Evolutionary conservation across 108 stramenopile species (phyloP).

Genomic region (Skeletonema tropicum): DNA sequence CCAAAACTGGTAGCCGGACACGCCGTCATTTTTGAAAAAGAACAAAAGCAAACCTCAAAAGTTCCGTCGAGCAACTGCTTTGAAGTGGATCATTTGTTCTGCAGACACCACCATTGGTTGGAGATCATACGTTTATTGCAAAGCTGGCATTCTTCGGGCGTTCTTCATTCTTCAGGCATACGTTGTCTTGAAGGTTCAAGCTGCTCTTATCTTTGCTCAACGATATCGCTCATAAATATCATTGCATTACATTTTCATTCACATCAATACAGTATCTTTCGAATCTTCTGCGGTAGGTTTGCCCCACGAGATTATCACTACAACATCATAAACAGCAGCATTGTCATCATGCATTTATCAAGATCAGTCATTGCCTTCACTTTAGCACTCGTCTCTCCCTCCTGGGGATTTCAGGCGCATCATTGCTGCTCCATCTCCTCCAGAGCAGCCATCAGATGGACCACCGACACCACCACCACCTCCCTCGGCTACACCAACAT

Average conservation of each 20-base stretch:
- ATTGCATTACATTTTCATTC: no score
- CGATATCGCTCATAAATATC: no score
- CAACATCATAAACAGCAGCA: background rate
- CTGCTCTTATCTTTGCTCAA: no score
- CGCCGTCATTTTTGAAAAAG: no score
- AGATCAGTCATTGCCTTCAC: slow-evolving; percentile 7
- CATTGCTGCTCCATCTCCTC: background rate
- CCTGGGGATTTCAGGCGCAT: slow-evolving; percentile 23
- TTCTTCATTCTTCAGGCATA: no score
- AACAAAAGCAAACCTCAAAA: no score
- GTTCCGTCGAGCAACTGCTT: no score
- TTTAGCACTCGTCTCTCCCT: slow-evolving; percentile 9
- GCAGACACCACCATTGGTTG: background rate
- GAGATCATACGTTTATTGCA: no score
- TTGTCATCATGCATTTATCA: slow-evolving; percentile 5
- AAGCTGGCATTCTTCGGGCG: no score
- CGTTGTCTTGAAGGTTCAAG: no score
- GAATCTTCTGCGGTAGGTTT: background rate
- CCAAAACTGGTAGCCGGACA: no score
- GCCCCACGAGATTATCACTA: background rate
- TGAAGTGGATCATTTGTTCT: background rate
- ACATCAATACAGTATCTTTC: background rate
- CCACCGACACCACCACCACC: background rate
- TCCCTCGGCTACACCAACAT: slow-evolving; percentile 34
- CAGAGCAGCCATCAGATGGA: background rate